Evolutionary conservation across 441 rosid species (phyloP), one percentile per base, ranked within the genome.

Genomic region (Euphorbia schlechtendalii): DNA sequence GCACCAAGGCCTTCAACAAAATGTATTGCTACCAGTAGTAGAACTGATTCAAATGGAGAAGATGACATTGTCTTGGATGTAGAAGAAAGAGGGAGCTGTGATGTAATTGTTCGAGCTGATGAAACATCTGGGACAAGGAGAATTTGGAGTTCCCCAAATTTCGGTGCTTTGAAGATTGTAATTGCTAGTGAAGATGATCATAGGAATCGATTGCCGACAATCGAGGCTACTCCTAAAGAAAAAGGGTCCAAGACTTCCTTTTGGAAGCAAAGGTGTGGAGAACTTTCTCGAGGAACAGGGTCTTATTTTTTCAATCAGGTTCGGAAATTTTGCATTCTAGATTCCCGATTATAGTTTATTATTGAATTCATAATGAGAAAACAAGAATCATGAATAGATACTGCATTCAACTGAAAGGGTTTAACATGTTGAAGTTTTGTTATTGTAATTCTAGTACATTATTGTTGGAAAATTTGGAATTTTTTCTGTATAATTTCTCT

Each of bases 151-250:
- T 82, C 92, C 21, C 89, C 91, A 1, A 77, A 82, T 60, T 52
- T 82, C 58, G 79, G 75, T 70, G 78, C 85, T 53, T 79, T 88
- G 77, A 86, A 79, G 80, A 69, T 91, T 74, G 73, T 78, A 60
- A 68, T 85, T 72, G 69, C 81, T 17, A 75, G 66, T 63, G 70
- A 78, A 53, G 75, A 73, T 61, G 85, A 73, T 56, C 76, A 74
- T 51, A 63, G 59, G 64, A 72, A 64, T 63, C 67, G 55, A 38
- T 18, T 54, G 59, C 68, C 84, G 45, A 67, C 55, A 22, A 62
- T 76, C 59, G 94, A 83, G 73, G 80, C 71, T 11, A 86, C 92
- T 21, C 90, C 96, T 20, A 91, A 86, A 73, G 92, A 76, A 71
- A 91, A 85, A 74, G 85, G 90, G 25, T 72, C 67, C 25, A 88